Percentiles rank a stretch among this genome's conserved stretches.
phyloP scores from a whole-genome alignment of 768 basidiomycete genomes.

The Boletus rubroflammeus region DNA sequence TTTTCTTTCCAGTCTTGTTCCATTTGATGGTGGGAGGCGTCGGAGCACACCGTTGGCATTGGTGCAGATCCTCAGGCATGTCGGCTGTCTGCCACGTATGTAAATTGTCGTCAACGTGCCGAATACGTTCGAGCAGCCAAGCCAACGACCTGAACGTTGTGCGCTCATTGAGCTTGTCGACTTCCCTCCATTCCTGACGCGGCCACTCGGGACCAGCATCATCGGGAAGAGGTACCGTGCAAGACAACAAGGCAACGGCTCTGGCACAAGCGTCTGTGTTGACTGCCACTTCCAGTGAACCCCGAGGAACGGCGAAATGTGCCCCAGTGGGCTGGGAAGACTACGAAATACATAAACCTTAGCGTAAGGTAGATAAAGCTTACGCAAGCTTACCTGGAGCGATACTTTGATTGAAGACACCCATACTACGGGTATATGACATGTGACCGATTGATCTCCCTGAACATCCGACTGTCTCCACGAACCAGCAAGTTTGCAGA shows the following conservation, averaged over 20 bases:
- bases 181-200: conserved; percentile 64
- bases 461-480: conserved; percentile 72
- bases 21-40: conserved; percentile 71
- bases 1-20: conserved; percentile 55
- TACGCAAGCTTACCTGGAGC: conserved; percentile 47
- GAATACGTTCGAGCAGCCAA: conserved; percentile 84
- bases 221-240: conserved; percentile 64
- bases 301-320: conserved; percentile 59
- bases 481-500: conserved; percentile 65
- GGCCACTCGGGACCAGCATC: conserved; percentile 82
- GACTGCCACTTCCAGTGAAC: conserved; percentile 47
- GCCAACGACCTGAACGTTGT: conserved; percentile 75
- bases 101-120: conserved; percentile 65
- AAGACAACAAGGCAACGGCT: conserved; percentile 77
- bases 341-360: conserved; percentile 34
- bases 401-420: conserved; percentile 43
- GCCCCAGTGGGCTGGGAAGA: conserved; percentile 53
- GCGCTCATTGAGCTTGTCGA: conserved; percentile 86
- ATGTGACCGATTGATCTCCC: conserved; percentile 47
- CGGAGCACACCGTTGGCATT: conserved; percentile 83
- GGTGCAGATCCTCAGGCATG: conserved; percentile 40
- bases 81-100: conserved; percentile 63
- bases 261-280: conserved; percentile 62
- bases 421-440: conserved; percentile 68
- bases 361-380: background rate